Evolutionary conservation across 2,329 filamentous ascomycete genomes (phyloP).

Genomic region (Colletotrichum musicola): DNA sequence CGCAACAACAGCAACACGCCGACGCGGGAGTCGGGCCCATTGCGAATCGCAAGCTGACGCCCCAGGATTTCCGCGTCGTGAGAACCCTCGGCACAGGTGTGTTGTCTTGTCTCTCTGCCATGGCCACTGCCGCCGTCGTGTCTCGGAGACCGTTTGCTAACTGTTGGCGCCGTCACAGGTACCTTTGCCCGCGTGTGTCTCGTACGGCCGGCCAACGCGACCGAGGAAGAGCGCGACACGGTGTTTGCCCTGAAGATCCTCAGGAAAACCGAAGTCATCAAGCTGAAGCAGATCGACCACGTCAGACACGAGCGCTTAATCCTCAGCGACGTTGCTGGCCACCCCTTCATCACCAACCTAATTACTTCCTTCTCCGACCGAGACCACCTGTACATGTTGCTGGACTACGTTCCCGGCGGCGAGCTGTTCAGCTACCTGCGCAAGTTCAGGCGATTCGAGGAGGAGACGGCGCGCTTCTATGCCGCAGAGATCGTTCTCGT

Average conservation of each 20-base stretch:
- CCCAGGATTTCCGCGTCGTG: constrained; percentile 77
- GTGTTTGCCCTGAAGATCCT: constrained; percentile 88
- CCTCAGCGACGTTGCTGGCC: constrained; percentile 80
- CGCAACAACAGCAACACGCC: constrained; percentile 24
- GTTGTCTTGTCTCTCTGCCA: constrained; percentile 40
- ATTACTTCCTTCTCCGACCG: constrained; percentile 83
- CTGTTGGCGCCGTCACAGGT: constrained; percentile 57
- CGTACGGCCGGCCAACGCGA: constrained; percentile 71
- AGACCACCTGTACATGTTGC: constrained; percentile 84
- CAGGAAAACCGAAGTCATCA: constrained; percentile 79
- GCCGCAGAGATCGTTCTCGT: constrained; percentile 87
- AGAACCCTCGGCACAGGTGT: constrained; percentile 82
- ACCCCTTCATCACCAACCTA: constrained; percentile 86
- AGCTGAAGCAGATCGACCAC: constrained; percentile 88
- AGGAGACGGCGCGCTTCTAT: constrained; percentile 83
- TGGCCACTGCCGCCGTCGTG: constrained; percentile 16
- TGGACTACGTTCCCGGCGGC: constrained; percentile 86
- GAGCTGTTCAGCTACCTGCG: constrained; percentile 88
- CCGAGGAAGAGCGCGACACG: constrained; percentile 67
- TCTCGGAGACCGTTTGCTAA: constrained; percentile 32
- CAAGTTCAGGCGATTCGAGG: constrained; percentile 82
- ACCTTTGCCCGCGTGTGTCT: constrained; percentile 88
- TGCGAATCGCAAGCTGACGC: constrained; percentile 44
- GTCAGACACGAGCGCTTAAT: constrained; percentile 86
- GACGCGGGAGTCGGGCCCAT: constrained; percentile 37